phyloP scores from a whole-genome alignment of 306 rosid species.

The Rosa persica region DNA sequence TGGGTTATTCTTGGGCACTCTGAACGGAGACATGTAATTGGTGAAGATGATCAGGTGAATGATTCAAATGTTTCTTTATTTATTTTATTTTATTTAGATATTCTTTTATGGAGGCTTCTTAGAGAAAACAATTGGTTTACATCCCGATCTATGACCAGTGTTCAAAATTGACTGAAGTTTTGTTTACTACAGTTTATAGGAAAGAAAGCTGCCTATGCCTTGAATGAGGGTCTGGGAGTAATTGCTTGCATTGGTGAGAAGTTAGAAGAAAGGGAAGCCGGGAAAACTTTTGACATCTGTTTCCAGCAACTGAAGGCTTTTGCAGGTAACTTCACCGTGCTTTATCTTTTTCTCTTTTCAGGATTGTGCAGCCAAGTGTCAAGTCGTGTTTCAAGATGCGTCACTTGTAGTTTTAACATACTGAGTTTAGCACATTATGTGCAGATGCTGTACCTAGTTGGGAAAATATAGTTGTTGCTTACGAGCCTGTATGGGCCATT shows the following conservation, averaged over 20 bases:
- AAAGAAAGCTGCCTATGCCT: constrained; percentile 96
- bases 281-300: constrained; percentile 88
- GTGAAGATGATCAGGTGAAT: constrained; percentile 92
- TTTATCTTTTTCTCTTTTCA: constrained; percentile 19
- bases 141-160: constrained; percentile 17
- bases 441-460: constrained; percentile 93
- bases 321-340: constrained; percentile 54
- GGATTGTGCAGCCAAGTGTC: not conserved
- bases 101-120: constrained; percentile 13
- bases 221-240: constrained; percentile 90
- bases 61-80: constrained; percentile 19
- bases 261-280: constrained; percentile 91
- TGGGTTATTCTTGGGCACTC: constrained; percentile 99
- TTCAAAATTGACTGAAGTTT: constrained; percentile 32
- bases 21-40: constrained; percentile 89
- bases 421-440: constrained; percentile 14
- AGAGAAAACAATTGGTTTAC: constrained; percentile 13
- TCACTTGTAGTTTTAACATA: constrained; percentile 13
- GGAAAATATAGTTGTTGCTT: constrained; percentile 90
- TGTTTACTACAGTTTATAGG: constrained; percentile 79
- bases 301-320: constrained; percentile 83
- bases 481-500: constrained; percentile 99
- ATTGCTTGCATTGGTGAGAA: constrained; percentile 96
- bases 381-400: not conserved
- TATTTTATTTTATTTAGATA: not conserved